phyloP scores from a whole-genome alignment of 768 basidiomycete genomes.

The Lentinula detonsa region DNA sequence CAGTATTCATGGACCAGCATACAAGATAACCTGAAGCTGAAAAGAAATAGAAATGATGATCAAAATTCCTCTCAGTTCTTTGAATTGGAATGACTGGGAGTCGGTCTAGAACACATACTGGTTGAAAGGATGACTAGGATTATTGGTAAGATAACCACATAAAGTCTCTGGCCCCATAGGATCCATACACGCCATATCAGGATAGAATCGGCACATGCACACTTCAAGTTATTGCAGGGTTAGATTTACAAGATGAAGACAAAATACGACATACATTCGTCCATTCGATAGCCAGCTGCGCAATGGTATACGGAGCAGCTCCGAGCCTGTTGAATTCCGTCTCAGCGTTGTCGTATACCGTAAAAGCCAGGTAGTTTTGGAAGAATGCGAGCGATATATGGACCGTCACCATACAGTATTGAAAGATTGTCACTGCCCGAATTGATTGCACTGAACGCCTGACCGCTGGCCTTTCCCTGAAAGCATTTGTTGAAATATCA shows the following conservation, averaged over 20 bases:
- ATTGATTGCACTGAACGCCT: not conserved
- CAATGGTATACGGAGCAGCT: not conserved
- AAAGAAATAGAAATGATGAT: not conserved
- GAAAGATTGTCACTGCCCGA: not conserved
- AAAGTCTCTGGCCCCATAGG: not conserved
- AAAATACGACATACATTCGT: not conserved
- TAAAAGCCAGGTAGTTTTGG: slow-evolving; percentile 3
- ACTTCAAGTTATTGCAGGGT: not conserved
- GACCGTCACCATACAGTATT: slow-evolving; percentile 1
- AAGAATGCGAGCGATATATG: slow-evolving; percentile 4
- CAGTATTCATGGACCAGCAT: not conserved
- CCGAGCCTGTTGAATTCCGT: slow-evolving; percentile 3
- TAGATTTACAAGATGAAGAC: not conserved
- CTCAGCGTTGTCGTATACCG: not conserved
- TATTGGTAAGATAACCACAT: not conserved
- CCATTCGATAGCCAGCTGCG: slow-evolving; percentile 2
- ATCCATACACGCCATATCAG: slow-evolving; percentile 1
- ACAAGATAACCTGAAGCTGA: not conserved
- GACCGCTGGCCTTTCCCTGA: not conserved
- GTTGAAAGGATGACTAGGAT: slow-evolving; percentile 2
- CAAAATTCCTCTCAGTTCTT: no score
- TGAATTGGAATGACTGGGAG: not conserved
- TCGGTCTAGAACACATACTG: not conserved
- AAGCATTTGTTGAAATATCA: no score
- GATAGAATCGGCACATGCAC: slow-evolving; percentile 2